Conservation (phyloP, 345 rosid genomes). For the Gossypium raimondii region DNA sequence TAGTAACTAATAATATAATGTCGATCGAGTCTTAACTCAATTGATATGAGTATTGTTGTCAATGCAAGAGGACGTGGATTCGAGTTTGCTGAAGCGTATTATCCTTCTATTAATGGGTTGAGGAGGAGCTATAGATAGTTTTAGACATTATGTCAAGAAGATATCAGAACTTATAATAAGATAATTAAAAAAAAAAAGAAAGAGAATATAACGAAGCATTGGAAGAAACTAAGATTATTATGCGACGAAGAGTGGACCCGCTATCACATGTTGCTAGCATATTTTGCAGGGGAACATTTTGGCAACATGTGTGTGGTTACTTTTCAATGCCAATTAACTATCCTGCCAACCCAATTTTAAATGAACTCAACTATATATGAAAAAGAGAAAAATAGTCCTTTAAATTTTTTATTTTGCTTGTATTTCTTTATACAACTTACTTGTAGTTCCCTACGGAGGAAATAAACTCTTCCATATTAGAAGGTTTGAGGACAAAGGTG, state of each 20-base stretch:
- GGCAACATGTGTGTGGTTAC: background rate
- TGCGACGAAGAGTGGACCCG: conserved; percentile 2
- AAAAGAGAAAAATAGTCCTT: background rate
- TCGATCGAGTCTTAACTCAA: background rate
- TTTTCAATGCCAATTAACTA: background rate
- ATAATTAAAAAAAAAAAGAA: too few species aligned
- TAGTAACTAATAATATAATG: too few species aligned
- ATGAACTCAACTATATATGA: background rate
- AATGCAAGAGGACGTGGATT: fast-evolving
- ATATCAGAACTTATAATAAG: too few species aligned
- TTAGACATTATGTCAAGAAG: fast-evolving
- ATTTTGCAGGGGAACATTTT: background rate
- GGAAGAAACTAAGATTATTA: background rate
- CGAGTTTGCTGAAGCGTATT: too few species aligned
- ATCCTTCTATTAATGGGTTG: too few species aligned
- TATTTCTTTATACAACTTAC: background rate
- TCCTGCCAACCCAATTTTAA: background rate
- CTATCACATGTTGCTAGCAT: background rate
- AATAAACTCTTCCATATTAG: too few species aligned
- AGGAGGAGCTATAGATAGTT: fast-evolving
- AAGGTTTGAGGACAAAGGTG: too few species aligned
- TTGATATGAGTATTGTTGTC: too few species aligned
- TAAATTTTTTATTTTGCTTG: background rate
- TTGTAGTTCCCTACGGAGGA: too few species aligned
- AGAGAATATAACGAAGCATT: background rate